A percentile compares a stretch with the other conserved stretches of the same genome.
phyloP scores from a whole-genome alignment of 768 basidiomycete genomes.

The Ramaria rubella region DNA sequence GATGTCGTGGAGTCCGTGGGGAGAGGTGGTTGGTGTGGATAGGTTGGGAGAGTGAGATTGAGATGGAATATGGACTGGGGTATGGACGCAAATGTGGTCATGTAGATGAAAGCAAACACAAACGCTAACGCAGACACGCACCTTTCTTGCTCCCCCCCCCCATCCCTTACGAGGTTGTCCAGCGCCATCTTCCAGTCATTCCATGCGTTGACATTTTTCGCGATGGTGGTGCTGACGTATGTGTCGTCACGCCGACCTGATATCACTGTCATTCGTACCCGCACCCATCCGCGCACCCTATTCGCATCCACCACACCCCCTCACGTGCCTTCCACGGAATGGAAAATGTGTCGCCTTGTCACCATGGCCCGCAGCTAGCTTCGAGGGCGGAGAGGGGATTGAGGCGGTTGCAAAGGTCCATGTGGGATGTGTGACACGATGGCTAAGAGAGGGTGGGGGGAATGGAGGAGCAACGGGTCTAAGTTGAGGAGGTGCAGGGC shows the following conservation, averaged over 20 bases:
- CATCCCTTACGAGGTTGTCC: slow-evolving; percentile 11
- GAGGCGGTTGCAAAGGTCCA: slow-evolving; percentile 30
- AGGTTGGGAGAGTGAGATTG: slow-evolving; percentile 80
- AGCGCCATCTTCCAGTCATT: slow-evolving; percentile 14
- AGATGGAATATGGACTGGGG: too few relatives aligned
- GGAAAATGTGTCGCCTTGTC: slow-evolving; percentile 54
- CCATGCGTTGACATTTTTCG: slow-evolving; percentile 14
- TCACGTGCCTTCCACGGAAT: too few relatives aligned
- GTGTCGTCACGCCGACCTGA: slow-evolving; percentile 26
- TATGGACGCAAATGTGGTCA: too few relatives aligned
- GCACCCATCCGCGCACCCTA: too few relatives aligned
- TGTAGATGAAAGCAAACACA: not conserved
- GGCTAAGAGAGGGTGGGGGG: slow-evolving; percentile 48
- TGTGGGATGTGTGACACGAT: not conserved
- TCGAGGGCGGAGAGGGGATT: slow-evolving; percentile 68
- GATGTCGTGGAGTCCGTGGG: not conserved
- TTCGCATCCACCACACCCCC: too few relatives aligned
- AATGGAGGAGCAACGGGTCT: slow-evolving; percentile 29
- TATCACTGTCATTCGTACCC: not conserved
- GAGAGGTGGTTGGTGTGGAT: slow-evolving; percentile 51
- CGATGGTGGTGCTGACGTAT: slow-evolving; percentile 33
- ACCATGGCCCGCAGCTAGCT: slow-evolving; percentile 64
- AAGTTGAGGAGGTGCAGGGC: slow-evolving; percentile 29
- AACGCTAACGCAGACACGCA: slow-evolving; percentile 82
- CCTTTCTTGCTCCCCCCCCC: slow-evolving; percentile 48